Base-by-base conservation (phyloP, 495 filamentous ascomycete genomes). In the Penicillium odoratum region DNA sequence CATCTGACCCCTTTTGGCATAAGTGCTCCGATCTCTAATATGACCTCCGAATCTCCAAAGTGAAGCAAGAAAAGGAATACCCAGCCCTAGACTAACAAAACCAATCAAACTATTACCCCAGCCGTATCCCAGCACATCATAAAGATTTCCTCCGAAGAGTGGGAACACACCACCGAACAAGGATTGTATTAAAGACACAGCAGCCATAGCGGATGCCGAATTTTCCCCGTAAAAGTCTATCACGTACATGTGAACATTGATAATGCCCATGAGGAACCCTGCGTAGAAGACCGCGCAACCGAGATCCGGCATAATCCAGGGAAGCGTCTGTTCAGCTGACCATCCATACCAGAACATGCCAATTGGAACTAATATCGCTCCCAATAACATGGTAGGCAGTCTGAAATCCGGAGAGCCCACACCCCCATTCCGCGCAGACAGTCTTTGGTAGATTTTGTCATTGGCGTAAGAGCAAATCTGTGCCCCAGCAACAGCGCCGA, bases 321-420 rank as follows among this genome's bases (percentile, higher is more conserved):
- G 34, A 7, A 7, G 34, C 4, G 4, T 5, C 5, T 5, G 6
- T 11, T 36, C 5, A 7, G 34, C 34, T 13, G 34, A 7, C 34
- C 34, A 36, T 5, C 34, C 34, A 11, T 36, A 36, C 5, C 4
- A 7, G 18, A 48, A 31, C 4, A 48, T 3, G 4, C 46, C 46
- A 31, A 13, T 30, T 10, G 46, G 46, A 31, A 48, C 46, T 3
- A 29, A 15, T 15, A 48, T 6, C 13, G 11, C 6, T 10, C 4
- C 25, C 4, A 21, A 16, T 10, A 30, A 3, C 69, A 88, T 84
- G n/a, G 89, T 75, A 0, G 87, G 88, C 0, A 87, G 76, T 11
- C 89, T 78, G 71, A 85, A 91, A 65, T 92, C 88, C 0, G 88
- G 88, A 2, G 62, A 66, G 0, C 83, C 85, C 15, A 76, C 67